phyloP scores from a whole-genome alignment of 164 flowering plant species.

The Chimonanthus salicifolius region DNA sequence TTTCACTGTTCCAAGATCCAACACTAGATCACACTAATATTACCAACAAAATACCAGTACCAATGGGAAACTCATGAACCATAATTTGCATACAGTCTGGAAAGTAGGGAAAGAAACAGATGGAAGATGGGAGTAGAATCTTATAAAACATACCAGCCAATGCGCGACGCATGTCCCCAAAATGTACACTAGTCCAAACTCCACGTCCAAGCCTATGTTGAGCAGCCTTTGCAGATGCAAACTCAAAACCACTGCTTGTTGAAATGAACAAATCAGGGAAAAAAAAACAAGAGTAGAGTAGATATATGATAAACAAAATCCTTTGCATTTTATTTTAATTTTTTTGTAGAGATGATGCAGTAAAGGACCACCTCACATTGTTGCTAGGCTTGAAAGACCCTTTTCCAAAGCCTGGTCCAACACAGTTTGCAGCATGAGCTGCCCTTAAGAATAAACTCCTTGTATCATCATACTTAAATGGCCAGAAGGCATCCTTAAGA shows the following conservation, averaged over 20 bases:
- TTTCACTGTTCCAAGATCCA: no score
- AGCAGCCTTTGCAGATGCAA: conserved; percentile 91
- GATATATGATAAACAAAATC: neutral
- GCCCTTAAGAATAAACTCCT: conserved; percentile 65
- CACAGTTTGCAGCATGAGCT: conserved; percentile 64
- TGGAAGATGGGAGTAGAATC: neutral
- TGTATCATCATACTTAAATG: conserved; percentile 55
- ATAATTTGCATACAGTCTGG: neutral
- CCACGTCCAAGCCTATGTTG: conserved; percentile 80
- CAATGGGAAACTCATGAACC: no score
- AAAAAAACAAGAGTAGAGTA: neutral
- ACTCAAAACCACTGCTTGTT: conserved; percentile 49
- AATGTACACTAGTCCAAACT: conserved; percentile 73
- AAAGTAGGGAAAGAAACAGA: neutral
- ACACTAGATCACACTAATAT: no score
- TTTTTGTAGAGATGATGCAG: neutral
- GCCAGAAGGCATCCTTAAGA: conserved; percentile 81
- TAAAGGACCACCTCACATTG: conserved; percentile 6
- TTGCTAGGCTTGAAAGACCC: conserved; percentile 29
- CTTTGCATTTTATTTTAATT: neutral
- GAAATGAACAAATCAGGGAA: conserved; percentile 7
- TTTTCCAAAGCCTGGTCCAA: conserved; percentile 25
- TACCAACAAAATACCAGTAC: no score
- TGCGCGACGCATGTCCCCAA: conserved; percentile 89
- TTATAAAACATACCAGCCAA: conserved; percentile 45